phyloP scores from a whole-genome alignment of 2,329 filamentous ascomycete species.

The Exophiala viscosa region DNA sequence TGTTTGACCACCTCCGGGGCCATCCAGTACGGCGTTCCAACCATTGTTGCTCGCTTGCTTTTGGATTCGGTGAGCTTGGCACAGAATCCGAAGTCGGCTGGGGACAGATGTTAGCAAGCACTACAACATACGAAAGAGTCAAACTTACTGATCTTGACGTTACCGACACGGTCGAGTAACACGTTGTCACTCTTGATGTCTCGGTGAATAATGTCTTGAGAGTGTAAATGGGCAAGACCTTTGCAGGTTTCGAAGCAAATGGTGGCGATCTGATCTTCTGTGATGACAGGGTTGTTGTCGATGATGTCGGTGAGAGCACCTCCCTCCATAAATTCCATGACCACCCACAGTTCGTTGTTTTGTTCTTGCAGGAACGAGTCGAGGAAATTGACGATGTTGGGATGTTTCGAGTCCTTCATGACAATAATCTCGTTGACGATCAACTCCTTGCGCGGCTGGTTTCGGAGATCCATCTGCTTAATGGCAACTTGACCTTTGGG shows the following conservation, averaged over 20 bases:
- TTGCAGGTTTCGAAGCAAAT: conserved; percentile 98
- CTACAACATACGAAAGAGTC: background rate
- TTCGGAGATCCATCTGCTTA: conserved; percentile 98
- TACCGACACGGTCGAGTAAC: conserved; percentile 84
- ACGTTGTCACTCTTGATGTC: conserved; percentile 99
- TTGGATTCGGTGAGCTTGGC: conserved; percentile 97
- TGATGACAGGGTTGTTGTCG: conserved; percentile 91
- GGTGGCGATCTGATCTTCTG: conserved; percentile 94
- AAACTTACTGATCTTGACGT: conserved; percentile 91
- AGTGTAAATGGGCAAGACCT: conserved; percentile 88
- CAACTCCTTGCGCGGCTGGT: conserved; percentile 93
- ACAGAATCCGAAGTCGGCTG: conserved; percentile 98
- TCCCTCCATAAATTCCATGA: conserved; percentile 99
- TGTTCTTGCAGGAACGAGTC: conserved; percentile 96
- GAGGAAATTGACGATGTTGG: conserved; percentile 98
- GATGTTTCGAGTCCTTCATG: conserved; percentile 98
- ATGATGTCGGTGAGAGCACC: conserved; percentile 97
- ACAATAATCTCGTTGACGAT: conserved; percentile 99
- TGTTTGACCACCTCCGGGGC: conserved; percentile 98
- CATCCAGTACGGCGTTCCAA: conserved; percentile 99
- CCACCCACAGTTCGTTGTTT: conserved; percentile 94
- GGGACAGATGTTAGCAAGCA: conserved; percentile 31
- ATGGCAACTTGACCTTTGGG: conserved; percentile 88
- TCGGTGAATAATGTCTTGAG: conserved; percentile 95
- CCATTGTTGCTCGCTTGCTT: conserved; percentile 97